Evolutionary conservation across 495 filamentous ascomycete species (phyloP).

Genomic region (Aspergillus leporis): DNA sequence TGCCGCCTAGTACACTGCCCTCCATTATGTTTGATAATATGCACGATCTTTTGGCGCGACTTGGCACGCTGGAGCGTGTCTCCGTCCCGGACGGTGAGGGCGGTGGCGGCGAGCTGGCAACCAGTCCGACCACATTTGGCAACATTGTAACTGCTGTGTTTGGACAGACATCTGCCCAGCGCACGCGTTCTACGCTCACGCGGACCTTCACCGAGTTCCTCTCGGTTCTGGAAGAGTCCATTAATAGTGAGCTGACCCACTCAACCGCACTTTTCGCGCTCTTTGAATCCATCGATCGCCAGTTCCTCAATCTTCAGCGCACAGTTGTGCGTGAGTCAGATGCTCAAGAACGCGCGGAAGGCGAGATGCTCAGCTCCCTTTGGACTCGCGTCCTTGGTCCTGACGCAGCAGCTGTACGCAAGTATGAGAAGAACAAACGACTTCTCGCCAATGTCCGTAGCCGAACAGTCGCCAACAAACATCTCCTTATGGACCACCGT

Average conservation of each 20-base stretch:
- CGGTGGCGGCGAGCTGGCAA: conserved; percentile 37
- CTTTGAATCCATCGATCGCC: conserved; percentile 83
- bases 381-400: conserved; percentile 83
- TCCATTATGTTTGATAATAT: conserved; percentile 74
- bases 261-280: conserved; percentile 74
- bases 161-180: conserved; percentile 75
- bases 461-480: conserved; percentile 83
- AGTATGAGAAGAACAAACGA: conserved; percentile 84
- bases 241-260: conserved; percentile 77
- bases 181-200: conserved; percentile 75
- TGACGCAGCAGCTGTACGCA: conserved; percentile 67
- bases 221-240: conserved; percentile 82
- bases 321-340: conserved; percentile 82
- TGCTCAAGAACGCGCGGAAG: conserved; percentile 73
- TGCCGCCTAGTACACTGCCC: conserved; percentile 57
- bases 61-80: conserved; percentile 65
- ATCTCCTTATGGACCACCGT: conserved; percentile 79
- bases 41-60: conserved; percentile 67
- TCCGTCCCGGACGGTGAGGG: conserved; percentile 32
- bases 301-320: conserved; percentile 84
- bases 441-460: conserved; percentile 73
- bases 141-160: conserved; percentile 66
- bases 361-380: conserved; percentile 75
- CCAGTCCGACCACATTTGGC: conserved; percentile 65
- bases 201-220: conserved; percentile 87